These are phyloP conservation scores for Didymella glomerata DNA, from an alignment of 2,329 filamentous ascomycete species.

Conservation along the genomic window DNA sequence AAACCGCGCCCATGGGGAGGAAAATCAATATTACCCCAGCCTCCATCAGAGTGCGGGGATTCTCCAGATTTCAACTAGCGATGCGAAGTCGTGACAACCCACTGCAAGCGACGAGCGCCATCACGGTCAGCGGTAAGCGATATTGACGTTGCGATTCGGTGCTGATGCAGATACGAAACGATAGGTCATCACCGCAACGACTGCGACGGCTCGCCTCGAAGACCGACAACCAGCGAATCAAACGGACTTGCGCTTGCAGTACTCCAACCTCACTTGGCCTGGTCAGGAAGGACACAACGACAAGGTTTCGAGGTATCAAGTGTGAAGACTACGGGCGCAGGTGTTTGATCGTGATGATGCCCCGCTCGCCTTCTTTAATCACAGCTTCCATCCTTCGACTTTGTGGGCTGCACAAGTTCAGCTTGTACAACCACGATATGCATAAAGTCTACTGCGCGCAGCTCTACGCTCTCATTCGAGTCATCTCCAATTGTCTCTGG, in stretches of 20 bases:
- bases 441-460: too few species aligned
- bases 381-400: too few species aligned
- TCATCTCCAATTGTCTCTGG: too few species aligned
- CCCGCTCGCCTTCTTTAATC: too few species aligned
- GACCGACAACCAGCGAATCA: neutral
- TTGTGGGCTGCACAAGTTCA: too few species aligned
- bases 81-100: neutral
- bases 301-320: neutral
- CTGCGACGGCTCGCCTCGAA: neutral
- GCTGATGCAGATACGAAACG: neutral
- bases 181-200: neutral
- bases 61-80: neutral
- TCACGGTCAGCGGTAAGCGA: neutral
- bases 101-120: neutral
- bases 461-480: too few species aligned
- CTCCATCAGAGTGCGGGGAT: neutral
- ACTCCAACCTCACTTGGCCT: neutral
- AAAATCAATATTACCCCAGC: conserved; percentile 2
- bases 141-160: neutral
- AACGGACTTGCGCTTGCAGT: neutral
- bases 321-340: neutral
- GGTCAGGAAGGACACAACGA: neutral
- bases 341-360: too few species aligned
- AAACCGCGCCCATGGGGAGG: neutral
- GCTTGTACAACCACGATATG: too few species aligned